Evolutionary conservation across 768 basidiomycete genomes (phyloP), one percentile per base, ranked within the genome.

Genomic region (Auricularia cornea): DNA sequence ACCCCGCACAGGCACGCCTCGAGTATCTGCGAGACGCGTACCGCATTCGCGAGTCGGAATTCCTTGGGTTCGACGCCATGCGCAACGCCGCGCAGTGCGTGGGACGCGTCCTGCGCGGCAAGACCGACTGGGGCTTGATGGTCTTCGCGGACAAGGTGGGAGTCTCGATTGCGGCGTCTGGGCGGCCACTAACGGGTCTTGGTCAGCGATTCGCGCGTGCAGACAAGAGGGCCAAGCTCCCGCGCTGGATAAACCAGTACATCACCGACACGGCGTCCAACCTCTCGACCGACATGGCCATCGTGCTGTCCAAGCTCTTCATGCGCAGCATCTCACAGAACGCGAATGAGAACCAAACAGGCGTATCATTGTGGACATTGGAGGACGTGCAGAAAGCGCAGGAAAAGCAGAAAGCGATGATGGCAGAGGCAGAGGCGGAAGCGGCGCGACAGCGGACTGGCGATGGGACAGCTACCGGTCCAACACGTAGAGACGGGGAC

Each of bases 71-170:
- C 74, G 97, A 99, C 72, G 97, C 97, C 14, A 98, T 99, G 93
- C 87, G 97, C 62, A 98, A 97, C 71, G 97, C 97, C 8, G 97
- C 97, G 16, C 97, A 99, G 71, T 99, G 97, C 74, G 96, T 99
- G 8, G 97, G 97, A 29, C 94, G 97, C 67, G 97, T 96, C 30
- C 75, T 99, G 73, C 87, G 97, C 60, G 97, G 97, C 67, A 99
- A 99, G 79, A 98, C 97, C 3, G 97, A 99, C 75, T 99, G 97
- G 92, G 97, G 97, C 35, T 75, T 99, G 70, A 99, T 99, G 97
- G 87, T 98, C 12, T 99, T 99, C 73, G 97, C 97, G 0, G 97
- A 99, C 76, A 97, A 96, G 85, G 97, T 94, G 33, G 56, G 72
- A 68, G n/a, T 14, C 38, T 28, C 59, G 31, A 29, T 51, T 31